Evolutionary conservation across 345 rosid genomes (phyloP).

Genomic region (Erodium maritimum): DNA sequence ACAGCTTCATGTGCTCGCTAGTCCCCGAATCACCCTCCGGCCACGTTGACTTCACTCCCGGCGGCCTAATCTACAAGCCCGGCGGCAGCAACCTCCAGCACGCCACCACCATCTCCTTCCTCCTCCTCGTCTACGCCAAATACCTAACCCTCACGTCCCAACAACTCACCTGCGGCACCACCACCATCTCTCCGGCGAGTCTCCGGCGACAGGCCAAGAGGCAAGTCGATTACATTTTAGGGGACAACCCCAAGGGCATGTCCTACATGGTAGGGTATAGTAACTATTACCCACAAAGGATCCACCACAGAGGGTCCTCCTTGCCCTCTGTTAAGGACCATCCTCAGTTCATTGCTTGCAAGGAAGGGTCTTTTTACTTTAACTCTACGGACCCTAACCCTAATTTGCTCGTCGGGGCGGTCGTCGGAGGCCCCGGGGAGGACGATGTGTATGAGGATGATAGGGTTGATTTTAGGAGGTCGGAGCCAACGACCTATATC

Average conservation of each 20-base stretch:
- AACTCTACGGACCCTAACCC: constrained; percentile 64
- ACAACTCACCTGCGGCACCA: constrained; percentile 49
- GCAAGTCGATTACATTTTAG: constrained; percentile 87
- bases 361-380: constrained; percentile 63
- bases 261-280: constrained; percentile 96
- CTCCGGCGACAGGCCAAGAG: constrained; percentile 71
- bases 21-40: constrained; percentile 58
- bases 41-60: constrained; percentile 67
- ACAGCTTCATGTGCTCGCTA: constrained; percentile 92
- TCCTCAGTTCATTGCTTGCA: constrained; percentile 50
- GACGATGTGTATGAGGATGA: constrained; percentile 62
- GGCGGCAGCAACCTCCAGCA: constrained; percentile 97
- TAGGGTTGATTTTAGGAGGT: constrained; percentile 57
- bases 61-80: constrained; percentile 90
- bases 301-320: constrained; percentile 91
- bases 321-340: constrained; percentile 59
- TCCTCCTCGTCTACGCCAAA: constrained; percentile 72
- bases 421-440: constrained; percentile 80
- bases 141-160: constrained; percentile 58
- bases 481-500: constrained; percentile 91
- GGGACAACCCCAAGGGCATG: constrained; percentile 72
- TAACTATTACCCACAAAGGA: constrained; percentile 50
- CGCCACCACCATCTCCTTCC: constrained; percentile 76
- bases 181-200: constrained; percentile 29
- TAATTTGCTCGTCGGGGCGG: constrained; percentile 58